Evolutionary conservation across 768 basidiomycete genomes (phyloP).

Genomic region (Tylopilus rubrobrunneus): DNA sequence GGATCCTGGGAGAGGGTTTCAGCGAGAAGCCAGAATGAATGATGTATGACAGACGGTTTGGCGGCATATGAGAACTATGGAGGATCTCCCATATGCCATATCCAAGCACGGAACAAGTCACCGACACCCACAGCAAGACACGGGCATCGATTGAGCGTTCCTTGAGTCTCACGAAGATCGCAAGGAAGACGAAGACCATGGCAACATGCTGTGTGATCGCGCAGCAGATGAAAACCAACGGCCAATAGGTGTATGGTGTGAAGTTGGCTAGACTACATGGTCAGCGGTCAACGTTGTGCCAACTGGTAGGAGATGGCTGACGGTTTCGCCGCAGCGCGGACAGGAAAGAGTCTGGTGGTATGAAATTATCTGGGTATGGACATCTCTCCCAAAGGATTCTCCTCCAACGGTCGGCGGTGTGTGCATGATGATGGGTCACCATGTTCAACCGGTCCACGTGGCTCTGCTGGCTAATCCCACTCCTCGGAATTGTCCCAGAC

Average conservation of each 20-base stretch:
- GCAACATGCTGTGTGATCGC: constrained; percentile 84
- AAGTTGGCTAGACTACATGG: constrained; percentile 60
- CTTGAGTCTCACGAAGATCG: constrained; percentile 71
- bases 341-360: constrained; percentile 70
- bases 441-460: constrained; percentile 11
- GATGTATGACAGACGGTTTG: constrained; percentile 25
- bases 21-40: constrained; percentile 1
- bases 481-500: constrained; percentile 14
- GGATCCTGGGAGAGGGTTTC: constrained; percentile 44
- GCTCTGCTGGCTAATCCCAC: neutral
- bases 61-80: constrained; percentile 28
- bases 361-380: constrained; percentile 80
- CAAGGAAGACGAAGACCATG: constrained; percentile 76
- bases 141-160: constrained; percentile 64
- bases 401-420: constrained; percentile 43
- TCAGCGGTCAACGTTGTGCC: constrained; percentile 10
- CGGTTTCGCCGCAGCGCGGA: constrained; percentile 76
- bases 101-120: constrained; percentile 55
- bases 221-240: constrained; percentile 64
- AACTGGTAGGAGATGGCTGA: constrained; percentile 36
- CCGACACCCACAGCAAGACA: constrained; percentile 61
- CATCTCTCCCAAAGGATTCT: constrained; percentile 78
- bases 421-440: neutral
- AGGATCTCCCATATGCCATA: constrained; percentile 62
- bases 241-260: constrained; percentile 71